Evolutionary conservation across 306 rosid genomes (phyloP).

Genomic region (Inga laurina): DNA sequence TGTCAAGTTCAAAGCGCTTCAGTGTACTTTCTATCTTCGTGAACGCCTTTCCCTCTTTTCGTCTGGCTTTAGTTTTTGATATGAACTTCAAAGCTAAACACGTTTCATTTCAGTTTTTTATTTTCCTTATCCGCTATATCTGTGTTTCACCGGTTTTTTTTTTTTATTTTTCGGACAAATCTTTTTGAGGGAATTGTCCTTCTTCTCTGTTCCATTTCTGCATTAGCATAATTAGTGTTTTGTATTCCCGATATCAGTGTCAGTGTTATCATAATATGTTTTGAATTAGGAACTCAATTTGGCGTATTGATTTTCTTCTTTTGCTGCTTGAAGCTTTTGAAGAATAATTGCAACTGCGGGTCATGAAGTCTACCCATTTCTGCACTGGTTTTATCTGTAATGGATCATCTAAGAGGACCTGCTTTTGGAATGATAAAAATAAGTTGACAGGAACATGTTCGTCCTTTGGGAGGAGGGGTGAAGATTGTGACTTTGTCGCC

Average conservation of each 20-base stretch:
- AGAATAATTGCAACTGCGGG: neutral
- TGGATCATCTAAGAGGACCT: conserved; percentile 23
- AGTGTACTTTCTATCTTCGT: neutral
- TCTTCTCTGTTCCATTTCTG: neutral
- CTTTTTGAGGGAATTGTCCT: neutral
- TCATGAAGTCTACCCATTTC: conserved; percentile 41
- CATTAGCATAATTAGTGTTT: neutral
- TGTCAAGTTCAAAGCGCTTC: neutral
- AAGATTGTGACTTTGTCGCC: conserved; percentile 18
- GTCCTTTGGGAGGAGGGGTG: neutral
- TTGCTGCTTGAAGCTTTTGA: neutral
- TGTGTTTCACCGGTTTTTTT: neutral
- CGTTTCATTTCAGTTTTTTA: neutral
- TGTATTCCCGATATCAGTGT: neutral
- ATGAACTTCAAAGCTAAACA: neutral
- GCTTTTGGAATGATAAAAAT: conserved; percentile 6
- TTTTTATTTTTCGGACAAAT: neutral
- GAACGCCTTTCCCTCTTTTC: neutral
- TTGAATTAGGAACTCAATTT: neutral
- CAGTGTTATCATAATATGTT: neutral
- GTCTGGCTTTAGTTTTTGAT: neutral
- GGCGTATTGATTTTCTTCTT: neutral
- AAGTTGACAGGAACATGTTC: conserved; percentile 19
- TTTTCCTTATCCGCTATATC: neutral
- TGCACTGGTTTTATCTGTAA: conserved; percentile 30